Percentiles rank a stretch among this genome's conserved stretches.
Conservation (phyloP, 306 rosid genomes). For the Psophocarpus tetragonolobus region DNA sequence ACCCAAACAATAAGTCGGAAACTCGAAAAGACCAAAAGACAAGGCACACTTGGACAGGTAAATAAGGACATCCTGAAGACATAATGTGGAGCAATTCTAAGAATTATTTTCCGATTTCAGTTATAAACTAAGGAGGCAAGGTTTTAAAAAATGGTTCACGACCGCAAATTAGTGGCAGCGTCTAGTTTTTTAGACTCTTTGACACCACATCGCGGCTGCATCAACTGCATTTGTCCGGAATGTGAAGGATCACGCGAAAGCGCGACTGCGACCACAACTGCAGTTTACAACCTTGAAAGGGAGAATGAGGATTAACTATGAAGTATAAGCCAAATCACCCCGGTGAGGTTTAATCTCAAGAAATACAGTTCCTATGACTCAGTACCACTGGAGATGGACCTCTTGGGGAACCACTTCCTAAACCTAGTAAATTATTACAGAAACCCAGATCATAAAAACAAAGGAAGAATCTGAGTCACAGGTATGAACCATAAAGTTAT, state of each 20-base stretch:
- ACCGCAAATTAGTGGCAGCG: background rate
- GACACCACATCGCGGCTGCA: background rate
- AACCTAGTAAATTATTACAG: background rate
- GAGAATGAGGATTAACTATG: background rate
- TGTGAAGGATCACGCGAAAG: background rate
- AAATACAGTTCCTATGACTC: background rate
- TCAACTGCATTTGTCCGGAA: background rate
- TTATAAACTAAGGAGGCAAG: background rate
- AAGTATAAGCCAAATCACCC: background rate
- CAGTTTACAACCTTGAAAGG: background rate
- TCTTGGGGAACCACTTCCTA: background rate
- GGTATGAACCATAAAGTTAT: conserved; percentile 10
- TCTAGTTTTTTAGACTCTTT: background rate
- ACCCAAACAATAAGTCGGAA: background rate
- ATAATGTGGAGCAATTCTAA: background rate
- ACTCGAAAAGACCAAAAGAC: background rate
- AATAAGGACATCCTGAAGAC: background rate
- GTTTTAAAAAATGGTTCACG: background rate
- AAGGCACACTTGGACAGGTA: background rate
- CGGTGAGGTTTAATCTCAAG: background rate
- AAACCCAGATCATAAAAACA: conserved; percentile 30
- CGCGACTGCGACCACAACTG: background rate
- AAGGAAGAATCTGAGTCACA: background rate
- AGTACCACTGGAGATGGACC: background rate
- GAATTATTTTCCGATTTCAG: background rate